Evolutionary conservation across 805 yeast species (phyloP).

Genomic region (Helenozyma rhizophorensis): DNA sequence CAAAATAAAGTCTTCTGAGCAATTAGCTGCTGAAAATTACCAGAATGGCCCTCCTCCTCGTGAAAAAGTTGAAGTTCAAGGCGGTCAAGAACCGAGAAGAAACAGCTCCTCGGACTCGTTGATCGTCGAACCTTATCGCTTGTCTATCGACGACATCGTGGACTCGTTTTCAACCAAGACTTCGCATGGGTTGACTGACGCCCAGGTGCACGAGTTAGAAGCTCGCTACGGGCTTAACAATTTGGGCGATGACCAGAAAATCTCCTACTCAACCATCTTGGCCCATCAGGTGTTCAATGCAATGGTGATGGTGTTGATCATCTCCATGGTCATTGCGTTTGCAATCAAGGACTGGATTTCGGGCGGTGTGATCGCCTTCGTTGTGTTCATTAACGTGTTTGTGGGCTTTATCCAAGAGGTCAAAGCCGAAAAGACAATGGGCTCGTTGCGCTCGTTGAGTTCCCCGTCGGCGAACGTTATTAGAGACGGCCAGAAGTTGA

Average conservation of each 20-base stretch:
- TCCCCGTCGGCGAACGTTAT: slow-evolving; percentile 45
- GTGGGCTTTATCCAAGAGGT: slow-evolving; percentile 50
- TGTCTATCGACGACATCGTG: not conserved
- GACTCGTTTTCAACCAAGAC: not conserved
- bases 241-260: slow-evolving; percentile 27
- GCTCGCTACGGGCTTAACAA: slow-evolving; percentile 15
- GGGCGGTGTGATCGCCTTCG: slow-evolving; percentile 44
- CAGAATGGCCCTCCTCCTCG: slow-evolving; percentile 3
- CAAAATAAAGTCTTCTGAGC: no score
- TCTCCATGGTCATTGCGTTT: slow-evolving; percentile 34
- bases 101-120: no score
- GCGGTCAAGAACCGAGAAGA: slow-evolving; percentile 1
- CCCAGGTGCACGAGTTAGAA: slow-evolving; percentile 1
- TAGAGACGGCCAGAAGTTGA: slow-evolving; percentile 35
- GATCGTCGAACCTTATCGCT: slow-evolving; percentile 1
- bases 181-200: slow-evolving; percentile 1
- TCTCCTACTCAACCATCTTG: slow-evolving; percentile 25
- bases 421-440: slow-evolving; percentile 49
- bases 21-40: no score
- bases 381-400: slow-evolving; percentile 41
- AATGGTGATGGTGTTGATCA: slow-evolving; percentile 35
- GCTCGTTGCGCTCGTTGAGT: slow-evolving; percentile 43
- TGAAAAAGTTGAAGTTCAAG: slow-evolving; percentile 4
- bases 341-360: slow-evolving; percentile 38
- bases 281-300: slow-evolving; percentile 38